Evolutionary conservation across 192 early-diverging fungal species (phyloP), one percentile per base, ranked within the genome.

Genomic region (Chytriomyces hyalinus): DNA sequence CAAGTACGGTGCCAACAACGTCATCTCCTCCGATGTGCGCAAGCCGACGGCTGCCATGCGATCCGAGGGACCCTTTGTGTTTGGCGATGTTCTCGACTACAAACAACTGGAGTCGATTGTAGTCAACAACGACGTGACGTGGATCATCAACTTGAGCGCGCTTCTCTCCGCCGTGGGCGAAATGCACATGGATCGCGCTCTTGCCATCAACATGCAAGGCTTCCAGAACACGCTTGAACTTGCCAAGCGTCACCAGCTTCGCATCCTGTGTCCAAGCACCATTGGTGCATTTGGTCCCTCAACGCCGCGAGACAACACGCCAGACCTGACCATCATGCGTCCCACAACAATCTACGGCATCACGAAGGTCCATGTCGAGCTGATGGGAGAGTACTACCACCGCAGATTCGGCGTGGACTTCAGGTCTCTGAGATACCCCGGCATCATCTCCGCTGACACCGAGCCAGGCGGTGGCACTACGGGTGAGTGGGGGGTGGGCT

Each of bases 331-430:
- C 2, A 87, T 90, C 51, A 90, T 90, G 90, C 84, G 88, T 0
- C 90, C 90, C 48, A 91, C 89, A 70, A 91, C 90, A 26, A 89
- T 91, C 65, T 91, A 91, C 61, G 90, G 90, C 17, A 91, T 91
- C 67, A 90, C 88, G 61, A 91, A 91, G 73, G 80, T 91, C 63
- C 88, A 91, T 63, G 88, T 85, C 72, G 90, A 91, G 71, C 81
- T 91, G 50, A 75, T 91, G 65, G 90, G 90, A 80, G 90, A 90
- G 80, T 91, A 91, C 80, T 91, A 91, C 57, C 78, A 80, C 51
- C 87, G 88, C 73, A 89, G 90, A 67, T 91, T 83, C 49, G 83
- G 85, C 49, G 90, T 91, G 0, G 90, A 91, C 65, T 91, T 91
- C 81, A 80, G 90, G 50, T 89, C 86, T 6, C 82, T 89, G 48